Conservation (phyloP, 768 basidiomycete genomes). For the Mycena latifolia region DNA sequence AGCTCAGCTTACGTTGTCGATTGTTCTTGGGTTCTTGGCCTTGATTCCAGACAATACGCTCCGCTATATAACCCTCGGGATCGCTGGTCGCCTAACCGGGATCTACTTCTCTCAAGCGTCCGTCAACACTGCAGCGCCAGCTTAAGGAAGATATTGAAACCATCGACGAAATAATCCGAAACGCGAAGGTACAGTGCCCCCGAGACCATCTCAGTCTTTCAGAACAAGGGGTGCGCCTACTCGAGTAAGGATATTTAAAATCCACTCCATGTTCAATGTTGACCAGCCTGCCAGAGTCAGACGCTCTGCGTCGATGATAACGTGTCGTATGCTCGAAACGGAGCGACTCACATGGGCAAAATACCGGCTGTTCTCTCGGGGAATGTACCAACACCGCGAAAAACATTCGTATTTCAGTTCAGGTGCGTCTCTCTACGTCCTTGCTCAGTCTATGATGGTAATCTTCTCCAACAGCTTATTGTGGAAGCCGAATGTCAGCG, state of each 20-base stretch:
- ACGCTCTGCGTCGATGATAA: background rate
- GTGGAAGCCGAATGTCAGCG: background rate
- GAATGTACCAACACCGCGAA: background rate
- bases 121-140: slow-evolving; percentile 1
- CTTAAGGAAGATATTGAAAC: background rate
- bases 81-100: background rate
- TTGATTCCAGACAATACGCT: too few species aligned
- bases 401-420: background rate
- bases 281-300: background rate
- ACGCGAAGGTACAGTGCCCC: background rate
- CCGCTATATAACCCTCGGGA: slow-evolving; percentile 7
- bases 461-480: background rate
- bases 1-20: background rate
- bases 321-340: background rate
- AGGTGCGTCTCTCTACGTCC: background rate
- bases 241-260: background rate
- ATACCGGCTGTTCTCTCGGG: background rate
- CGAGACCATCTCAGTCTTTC: background rate
- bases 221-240: background rate
- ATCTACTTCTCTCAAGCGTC: slow-evolving; percentile 3
- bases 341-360: background rate
- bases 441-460: too few species aligned
- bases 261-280: background rate
- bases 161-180: slow-evolving; percentile 1
- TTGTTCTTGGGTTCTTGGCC: background rate